Evolutionary conservation across 2,329 filamentous ascomycete genomes (phyloP), one percentile per base, ranked within the genome.

Genomic region (Cryphonectria nitschkei): DNA sequence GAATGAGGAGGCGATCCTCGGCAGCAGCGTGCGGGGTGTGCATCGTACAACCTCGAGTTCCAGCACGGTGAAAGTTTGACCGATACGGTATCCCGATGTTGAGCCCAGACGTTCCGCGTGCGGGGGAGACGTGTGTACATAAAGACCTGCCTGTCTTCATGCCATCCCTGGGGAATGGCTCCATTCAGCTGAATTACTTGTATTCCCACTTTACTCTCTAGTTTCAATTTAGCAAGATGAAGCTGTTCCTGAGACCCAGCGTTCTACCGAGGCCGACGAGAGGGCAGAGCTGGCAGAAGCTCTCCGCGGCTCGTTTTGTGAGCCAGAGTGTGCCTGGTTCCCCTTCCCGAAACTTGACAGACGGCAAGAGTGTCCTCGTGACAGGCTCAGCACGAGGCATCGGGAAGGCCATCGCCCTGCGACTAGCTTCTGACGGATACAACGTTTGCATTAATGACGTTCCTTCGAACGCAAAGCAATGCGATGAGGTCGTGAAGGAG

Each of bases 361-460:
- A 72, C 14, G 65, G 65, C 60, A 67, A 67, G 37, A 70, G 37
- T 39, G 71, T 65, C 46, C 75, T 76, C 54, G 75, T 76, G 34
- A 77, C 75, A 6, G 75, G 75, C 70, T 81, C 79, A 71, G 74
- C 72, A n/a, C 75, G 73, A 32, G 76, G 75, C 29, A 89, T 88
- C 73, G 89, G 89, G 63, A 88, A 87, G 75, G 84, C 88, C 29
- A 89, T 91, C 68, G 90, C 89, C 26, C 80, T 90, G 9, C 87
- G 90, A 2, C 83, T 92, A 22, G 89, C 89, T 7, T 80, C 83
- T 32, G 90, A 92, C 73, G 90, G 90, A 68, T 92, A 92, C 79
- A 84, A 89, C 74, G 82, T 93, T 65, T 90, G 88, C 75, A 81
- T 92, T 73, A 92, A 91, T 76, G 90, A 92, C 74, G 80, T 92